Evolutionary conservation across 176 grass and related monocot species (phyloP).

Genomic region (Triticum urartu): DNA sequence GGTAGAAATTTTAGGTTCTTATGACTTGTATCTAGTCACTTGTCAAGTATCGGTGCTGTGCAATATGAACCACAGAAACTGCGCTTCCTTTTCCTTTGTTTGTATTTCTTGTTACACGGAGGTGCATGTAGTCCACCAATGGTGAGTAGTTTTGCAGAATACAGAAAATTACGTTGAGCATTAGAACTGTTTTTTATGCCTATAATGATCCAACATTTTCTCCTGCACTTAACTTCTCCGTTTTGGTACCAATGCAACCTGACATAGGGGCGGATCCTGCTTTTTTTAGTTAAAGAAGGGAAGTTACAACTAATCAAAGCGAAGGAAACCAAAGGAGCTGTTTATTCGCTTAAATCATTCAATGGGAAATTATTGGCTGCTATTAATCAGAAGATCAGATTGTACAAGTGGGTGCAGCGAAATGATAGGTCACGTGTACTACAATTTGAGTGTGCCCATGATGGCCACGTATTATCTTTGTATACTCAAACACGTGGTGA

Average conservation of each 20-base stretch:
- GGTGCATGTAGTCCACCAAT: background rate
- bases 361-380: slow-evolving; percentile 67
- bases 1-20: background rate
- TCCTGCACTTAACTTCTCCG: background rate
- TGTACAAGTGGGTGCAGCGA: slow-evolving; percentile 54
- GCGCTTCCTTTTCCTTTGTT: background rate
- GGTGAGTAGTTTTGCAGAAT: background rate
- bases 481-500: slow-evolving; percentile 70
- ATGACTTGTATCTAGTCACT: background rate
- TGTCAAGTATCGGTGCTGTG: background rate
- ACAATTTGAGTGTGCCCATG: slow-evolving; percentile 50
- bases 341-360: slow-evolving; percentile 58
- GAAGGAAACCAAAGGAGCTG: slow-evolving; percentile 71
- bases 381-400: slow-evolving; percentile 62
- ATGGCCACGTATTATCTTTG: slow-evolving; percentile 52
- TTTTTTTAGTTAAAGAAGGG: slow-evolving; percentile 59
- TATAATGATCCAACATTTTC: slow-evolving; percentile 8
- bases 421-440: slow-evolving; percentile 52
- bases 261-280: slow-evolving; percentile 52
- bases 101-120: background rate
- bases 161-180: background rate
- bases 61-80: background rate
- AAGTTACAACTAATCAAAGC: slow-evolving; percentile 53
- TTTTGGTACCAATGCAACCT: background rate
- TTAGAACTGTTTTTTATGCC: background rate